Evolutionary conservation across 2,329 filamentous ascomycete species (phyloP).

Genomic region (Pleomassaria siparia): DNA sequence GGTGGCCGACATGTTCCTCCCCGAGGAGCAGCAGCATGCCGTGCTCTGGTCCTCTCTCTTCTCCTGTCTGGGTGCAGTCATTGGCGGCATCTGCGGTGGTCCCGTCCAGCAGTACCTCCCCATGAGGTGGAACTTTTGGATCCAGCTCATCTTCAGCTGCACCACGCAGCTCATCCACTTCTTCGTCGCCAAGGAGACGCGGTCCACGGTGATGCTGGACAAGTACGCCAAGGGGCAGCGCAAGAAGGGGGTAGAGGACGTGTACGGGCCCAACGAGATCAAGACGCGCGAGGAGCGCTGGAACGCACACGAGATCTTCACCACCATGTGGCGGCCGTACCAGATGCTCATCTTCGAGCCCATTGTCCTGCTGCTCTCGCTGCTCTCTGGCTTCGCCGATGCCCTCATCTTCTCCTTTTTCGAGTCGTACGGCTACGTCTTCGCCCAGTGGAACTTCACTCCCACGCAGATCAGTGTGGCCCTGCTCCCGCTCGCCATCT

Average conservation of each 20-base stretch:
- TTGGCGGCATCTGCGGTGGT: constrained; percentile 58
- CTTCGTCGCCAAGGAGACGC: constrained; percentile 72
- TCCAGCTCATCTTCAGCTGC: constrained; percentile 76
- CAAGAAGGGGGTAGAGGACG: constrained; percentile 43
- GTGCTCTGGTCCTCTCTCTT: constrained; percentile 54
- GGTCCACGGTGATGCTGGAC: constrained; percentile 75
- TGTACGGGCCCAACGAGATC: constrained; percentile 72
- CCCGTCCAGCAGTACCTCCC: constrained; percentile 51
- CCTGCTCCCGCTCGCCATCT: constrained; percentile 61
- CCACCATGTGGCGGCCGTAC: constrained; percentile 65
- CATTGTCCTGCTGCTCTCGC: constrained; percentile 69
- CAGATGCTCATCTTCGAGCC: constrained; percentile 74
- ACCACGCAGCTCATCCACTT: constrained; percentile 67
- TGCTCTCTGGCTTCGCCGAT: constrained; percentile 72
- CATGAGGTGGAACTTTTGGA: constrained; percentile 79
- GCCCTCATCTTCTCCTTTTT: constrained; percentile 76
- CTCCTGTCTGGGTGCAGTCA: constrained; percentile 57
- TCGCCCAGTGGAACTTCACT: constrained; percentile 65
- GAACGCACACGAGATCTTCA: constrained; percentile 43
- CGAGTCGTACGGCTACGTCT: constrained; percentile 68
- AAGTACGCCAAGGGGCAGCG: constrained; percentile 73
- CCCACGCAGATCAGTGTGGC: constrained; percentile 59
- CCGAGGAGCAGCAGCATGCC: constrained; percentile 60
- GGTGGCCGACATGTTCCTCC: constrained; percentile 62
- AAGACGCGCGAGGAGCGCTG: constrained; percentile 29